Evolutionary conservation across 495 filamentous ascomycete genomes (phyloP).

Genomic region (Penicillium coprophilum): DNA sequence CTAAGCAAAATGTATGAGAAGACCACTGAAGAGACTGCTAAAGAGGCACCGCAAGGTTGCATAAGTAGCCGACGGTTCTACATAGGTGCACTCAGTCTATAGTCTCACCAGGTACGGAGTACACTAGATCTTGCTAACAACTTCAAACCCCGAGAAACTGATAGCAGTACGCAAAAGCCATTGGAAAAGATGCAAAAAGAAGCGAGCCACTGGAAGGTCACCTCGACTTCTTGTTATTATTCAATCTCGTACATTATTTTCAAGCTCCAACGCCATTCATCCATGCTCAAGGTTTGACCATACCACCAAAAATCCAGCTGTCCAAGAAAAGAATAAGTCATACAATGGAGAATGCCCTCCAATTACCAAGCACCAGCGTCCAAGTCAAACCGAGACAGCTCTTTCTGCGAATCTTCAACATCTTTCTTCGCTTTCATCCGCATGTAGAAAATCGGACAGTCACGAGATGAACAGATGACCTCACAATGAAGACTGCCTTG

Average conservation of each 20-base stretch:
- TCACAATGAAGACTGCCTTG: slow-evolving; percentile 97
- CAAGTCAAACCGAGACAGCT: slow-evolving; percentile 85
- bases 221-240: background rate
- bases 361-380: slow-evolving; percentile 63
- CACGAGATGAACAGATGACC: slow-evolving; percentile 92
- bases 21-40: no score
- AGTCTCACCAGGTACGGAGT: no score
- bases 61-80: no score
- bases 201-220: background rate
- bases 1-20: no score
- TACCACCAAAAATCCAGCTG: slow-evolving; percentile 4
- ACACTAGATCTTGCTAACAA: background rate
- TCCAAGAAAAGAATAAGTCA: background rate
- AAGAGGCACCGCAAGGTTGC: no score
- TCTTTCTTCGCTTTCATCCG: slow-evolving; percentile 99
- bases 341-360: slow-evolving; percentile 14
- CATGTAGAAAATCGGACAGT: slow-evolving; percentile 99
- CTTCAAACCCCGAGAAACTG: background rate
- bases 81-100: background rate
- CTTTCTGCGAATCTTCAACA: slow-evolving; percentile 90
- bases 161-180: no score
- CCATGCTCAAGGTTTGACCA: background rate
- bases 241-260: slow-evolving; percentile 6
- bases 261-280: slow-evolving; percentile 8
- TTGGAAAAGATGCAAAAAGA: slow-evolving; percentile 11